phyloP scores from a whole-genome alignment of 495 filamentous ascomycete species.

The Pseudomonodictys pantanalensis region DNA sequence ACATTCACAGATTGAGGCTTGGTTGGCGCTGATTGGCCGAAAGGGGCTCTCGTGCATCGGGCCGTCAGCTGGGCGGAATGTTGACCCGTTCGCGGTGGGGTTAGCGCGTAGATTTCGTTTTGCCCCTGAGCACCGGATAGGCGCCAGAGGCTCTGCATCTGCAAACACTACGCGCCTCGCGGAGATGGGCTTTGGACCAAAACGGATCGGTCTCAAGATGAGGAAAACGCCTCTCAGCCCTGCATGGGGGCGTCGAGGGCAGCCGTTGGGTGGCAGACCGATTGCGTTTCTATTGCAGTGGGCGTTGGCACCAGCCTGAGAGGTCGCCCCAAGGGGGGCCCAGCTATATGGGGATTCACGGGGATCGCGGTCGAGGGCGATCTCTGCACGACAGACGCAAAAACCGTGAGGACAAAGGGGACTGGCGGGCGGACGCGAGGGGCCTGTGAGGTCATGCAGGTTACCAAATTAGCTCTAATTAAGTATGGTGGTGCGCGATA shows the following conservation, averaged over 20 bases:
- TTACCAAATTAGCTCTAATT: constrained; percentile 29
- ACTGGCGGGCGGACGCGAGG: constrained; percentile 7
- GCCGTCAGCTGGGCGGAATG: constrained; percentile 10
- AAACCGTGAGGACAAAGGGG: constrained; percentile 15
- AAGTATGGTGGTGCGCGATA: constrained; percentile 23
- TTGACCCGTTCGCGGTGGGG: constrained; percentile 5
- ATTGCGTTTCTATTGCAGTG: constrained; percentile 13
- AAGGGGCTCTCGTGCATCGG: not conserved
- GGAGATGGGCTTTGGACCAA: constrained; percentile 31
- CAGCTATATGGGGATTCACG: not conserved
- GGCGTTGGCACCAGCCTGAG: constrained; percentile 1
- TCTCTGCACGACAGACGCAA: constrained; percentile 18
- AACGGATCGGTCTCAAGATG: constrained; percentile 18
- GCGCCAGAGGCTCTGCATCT: constrained; percentile 18
- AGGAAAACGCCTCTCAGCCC: constrained; percentile 26
- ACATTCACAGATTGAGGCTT: not conserved
- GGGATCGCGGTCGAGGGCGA: not conserved
- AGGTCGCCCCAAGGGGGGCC: not conserved
- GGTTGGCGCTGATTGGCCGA: constrained; percentile 4
- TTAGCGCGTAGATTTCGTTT: constrained; percentile 15
- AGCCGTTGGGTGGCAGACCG: constrained; percentile 1
- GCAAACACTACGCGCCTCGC: constrained; percentile 23
- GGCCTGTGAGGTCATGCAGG: constrained; percentile 22
- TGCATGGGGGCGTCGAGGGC: constrained; percentile 18
- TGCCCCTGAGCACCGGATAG: constrained; percentile 28